Evolutionary conservation across 495 filamentous ascomycete species (phyloP).

Genomic region (Chaetomium fimeti): DNA sequence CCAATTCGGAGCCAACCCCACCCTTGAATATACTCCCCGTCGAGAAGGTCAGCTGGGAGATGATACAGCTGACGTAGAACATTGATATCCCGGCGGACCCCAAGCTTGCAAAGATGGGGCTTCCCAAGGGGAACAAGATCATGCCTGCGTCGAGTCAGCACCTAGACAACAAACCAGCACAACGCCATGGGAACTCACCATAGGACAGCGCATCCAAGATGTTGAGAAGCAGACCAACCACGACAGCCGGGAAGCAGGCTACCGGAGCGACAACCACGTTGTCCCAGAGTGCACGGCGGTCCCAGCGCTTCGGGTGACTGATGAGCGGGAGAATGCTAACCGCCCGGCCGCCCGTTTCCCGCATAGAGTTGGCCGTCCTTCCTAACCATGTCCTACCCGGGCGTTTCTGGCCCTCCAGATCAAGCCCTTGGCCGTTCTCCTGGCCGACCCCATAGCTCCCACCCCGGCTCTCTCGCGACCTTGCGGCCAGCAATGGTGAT

Average conservation of each 20-base stretch:
- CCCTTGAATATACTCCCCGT: constrained; percentile 86
- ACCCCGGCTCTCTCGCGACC: constrained; percentile 28
- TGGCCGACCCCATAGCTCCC: constrained; percentile 28
- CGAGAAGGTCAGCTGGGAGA: constrained; percentile 92
- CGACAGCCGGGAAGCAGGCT: constrained; percentile 74
- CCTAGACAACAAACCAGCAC: not conserved
- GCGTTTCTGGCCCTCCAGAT: constrained; percentile 47
- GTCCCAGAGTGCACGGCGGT: constrained; percentile 61
- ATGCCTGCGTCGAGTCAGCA: constrained; percentile 56
- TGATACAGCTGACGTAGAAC: constrained; percentile 96
- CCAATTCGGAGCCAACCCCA: constrained; percentile 94
- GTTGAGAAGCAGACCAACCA: constrained; percentile 86
- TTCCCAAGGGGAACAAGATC: constrained; percentile 91
- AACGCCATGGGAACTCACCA: constrained; percentile 47
- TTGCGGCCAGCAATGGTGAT: constrained; percentile 39
- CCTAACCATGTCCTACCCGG: constrained; percentile 25
- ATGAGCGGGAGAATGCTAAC: constrained; percentile 24
- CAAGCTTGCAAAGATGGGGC: constrained; percentile 74
- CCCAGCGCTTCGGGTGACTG: constrained; percentile 68
- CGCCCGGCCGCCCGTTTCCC: constrained; percentile 14
- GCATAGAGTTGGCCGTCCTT: constrained; percentile 12
- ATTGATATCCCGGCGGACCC: constrained; percentile 95
- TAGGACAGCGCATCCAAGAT: constrained; percentile 94
- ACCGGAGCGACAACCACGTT: constrained; percentile 63
- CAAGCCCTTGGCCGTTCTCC: constrained; percentile 28